Evolutionary conservation across 148 eudicot species (phyloP).

Genomic region (Rhododendron molle): DNA sequence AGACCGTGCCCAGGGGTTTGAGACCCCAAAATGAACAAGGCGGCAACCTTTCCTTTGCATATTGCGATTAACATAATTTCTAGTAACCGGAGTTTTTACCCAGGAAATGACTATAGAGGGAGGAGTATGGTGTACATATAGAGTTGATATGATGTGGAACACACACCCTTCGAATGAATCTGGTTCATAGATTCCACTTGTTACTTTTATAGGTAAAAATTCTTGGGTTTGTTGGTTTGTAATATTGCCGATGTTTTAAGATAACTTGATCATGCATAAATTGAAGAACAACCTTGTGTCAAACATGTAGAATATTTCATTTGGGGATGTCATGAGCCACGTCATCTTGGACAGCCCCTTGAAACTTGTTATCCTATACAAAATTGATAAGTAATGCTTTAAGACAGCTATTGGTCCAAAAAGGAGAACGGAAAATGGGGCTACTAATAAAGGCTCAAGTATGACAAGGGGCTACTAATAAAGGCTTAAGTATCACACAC

Average conservation of each 20-base stretch:
- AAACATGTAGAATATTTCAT: neutral
- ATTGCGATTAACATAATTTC: neutral
- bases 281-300: neutral
- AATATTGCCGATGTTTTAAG: neutral
- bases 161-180: neutral
- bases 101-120: neutral
- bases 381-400: neutral
- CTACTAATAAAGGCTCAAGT: neutral
- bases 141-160: neutral
- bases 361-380: neutral
- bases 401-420: neutral
- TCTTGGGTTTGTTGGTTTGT: neutral
- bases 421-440: neutral
- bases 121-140: neutral
- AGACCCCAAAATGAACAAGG: too few relatives aligned
- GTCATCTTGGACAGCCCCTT: neutral
- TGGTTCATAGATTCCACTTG: neutral
- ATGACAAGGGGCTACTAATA: neutral
- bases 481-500: neutral
- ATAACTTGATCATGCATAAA: neutral
- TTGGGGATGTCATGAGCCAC: neutral
- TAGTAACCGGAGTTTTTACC: neutral
- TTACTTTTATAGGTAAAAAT: neutral
- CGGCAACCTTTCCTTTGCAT: neutral
- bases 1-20: too few relatives aligned